Percentiles rank a stretch among this genome's conserved stretches.
phyloP scores from a whole-genome alignment of 2,329 filamentous ascomycete species.

The Plenodomus tracheiphilus region DNA sequence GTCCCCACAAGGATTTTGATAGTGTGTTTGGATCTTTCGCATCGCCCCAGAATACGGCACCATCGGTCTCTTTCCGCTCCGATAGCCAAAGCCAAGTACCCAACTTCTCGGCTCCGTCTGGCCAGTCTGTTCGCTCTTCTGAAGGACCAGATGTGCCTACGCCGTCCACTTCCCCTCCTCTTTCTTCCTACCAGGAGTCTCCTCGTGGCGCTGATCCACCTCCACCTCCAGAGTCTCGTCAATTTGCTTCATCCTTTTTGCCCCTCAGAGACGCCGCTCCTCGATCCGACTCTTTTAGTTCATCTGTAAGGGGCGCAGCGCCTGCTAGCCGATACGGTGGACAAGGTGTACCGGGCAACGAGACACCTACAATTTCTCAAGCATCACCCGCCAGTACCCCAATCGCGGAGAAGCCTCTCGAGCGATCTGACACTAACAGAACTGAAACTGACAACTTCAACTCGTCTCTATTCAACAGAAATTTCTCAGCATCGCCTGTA shows the following conservation, averaged over 20 bases:
- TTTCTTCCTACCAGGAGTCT: conserved; percentile 55
- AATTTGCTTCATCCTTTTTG: conserved; percentile 76
- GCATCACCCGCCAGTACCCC: conserved; percentile 53
- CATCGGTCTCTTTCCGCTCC: conserved; percentile 65
- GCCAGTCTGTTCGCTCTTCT: conserved; percentile 50
- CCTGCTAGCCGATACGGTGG: conserved; percentile 66
- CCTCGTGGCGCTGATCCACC: conserved; percentile 63
- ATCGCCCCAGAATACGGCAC: conserved; percentile 49
- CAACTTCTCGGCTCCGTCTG: conserved; percentile 46
- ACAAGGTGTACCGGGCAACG: conserved; percentile 53
- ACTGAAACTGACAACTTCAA: conserved; percentile 43
- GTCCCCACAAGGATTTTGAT: conserved; percentile 64
- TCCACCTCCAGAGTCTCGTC: conserved; percentile 71
- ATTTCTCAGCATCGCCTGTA: conserved; percentile 44
- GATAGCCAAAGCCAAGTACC: conserved; percentile 47
- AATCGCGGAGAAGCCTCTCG: conserved; percentile 54
- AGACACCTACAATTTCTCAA: conserved; percentile 50
- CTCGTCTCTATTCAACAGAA: conserved; percentile 43
- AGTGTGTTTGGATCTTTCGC: conserved; percentile 78
- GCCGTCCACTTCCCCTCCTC: conserved; percentile 66
- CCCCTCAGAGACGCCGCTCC: conserved; percentile 64
- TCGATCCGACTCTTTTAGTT: conserved; percentile 69
- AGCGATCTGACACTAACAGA: conserved; percentile 40
- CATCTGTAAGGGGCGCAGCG: conserved; percentile 77
- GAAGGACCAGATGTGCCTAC: conserved; percentile 58